Percentiles rank a stretch among this genome's conserved stretches.
Conservation (phyloP, 2,329 filamentous ascomycete genomes). For the Penicillium sp. region DNA sequence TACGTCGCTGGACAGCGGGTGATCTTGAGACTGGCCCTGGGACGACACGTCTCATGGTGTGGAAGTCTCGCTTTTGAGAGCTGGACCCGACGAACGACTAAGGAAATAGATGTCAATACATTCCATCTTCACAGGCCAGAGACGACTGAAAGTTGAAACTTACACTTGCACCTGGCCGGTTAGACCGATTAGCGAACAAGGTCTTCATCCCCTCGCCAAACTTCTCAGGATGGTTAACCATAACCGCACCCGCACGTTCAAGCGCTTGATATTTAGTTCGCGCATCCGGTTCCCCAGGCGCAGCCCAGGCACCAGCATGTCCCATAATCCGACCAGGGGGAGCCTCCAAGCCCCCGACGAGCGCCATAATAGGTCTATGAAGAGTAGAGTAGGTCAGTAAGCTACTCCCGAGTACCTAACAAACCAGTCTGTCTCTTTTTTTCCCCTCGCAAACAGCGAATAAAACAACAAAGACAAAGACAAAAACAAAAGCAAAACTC, state of each 20-base stretch:
- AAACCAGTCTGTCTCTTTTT: too few species aligned
- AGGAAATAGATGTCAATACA: conserved; percentile 6
- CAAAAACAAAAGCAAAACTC: too few species aligned
- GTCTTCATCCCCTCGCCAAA: conserved; percentile 66
- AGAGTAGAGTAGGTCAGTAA: too few species aligned
- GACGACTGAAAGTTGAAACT: conserved; percentile 1
- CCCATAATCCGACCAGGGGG: conserved; percentile 67
- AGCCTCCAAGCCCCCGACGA: conserved; percentile 65
- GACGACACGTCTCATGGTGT: conserved; percentile 44
- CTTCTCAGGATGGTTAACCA: conserved; percentile 72
- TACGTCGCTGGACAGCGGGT: conserved; percentile 30
- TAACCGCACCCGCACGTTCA: conserved; percentile 61
- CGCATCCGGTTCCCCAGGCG: conserved; percentile 62
- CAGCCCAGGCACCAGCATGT: conserved; percentile 70
- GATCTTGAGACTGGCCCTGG: background rate
- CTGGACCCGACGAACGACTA: conserved; percentile 24
- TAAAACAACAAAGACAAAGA: too few species aligned
- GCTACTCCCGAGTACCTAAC: too few species aligned
- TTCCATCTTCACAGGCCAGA: too few species aligned
- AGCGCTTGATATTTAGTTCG: conserved; percentile 64
- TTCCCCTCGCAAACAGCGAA: too few species aligned
- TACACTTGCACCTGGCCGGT: conserved; percentile 24
- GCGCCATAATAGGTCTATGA: conserved; percentile 64
- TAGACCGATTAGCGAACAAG: conserved; percentile 49
- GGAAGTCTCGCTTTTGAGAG: conserved; percentile 50